Evolutionary conservation across 257 asterid genomes (phyloP).

Genomic region (Penstemon davidsonii): DNA sequence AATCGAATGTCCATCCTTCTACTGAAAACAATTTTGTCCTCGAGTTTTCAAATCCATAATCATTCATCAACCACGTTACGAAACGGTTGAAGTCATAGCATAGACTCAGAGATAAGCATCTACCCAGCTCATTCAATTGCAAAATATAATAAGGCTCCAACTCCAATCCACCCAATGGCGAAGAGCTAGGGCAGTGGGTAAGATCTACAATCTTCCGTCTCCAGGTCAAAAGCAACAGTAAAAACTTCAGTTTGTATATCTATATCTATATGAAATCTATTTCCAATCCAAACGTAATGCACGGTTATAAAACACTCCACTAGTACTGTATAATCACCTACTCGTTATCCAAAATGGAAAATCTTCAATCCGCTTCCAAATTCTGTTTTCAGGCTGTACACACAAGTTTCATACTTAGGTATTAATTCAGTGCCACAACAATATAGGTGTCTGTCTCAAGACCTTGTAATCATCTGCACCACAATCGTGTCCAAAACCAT

Average conservation of each 20-base stretch:
- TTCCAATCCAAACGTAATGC: not conserved
- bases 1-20: not conserved
- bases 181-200: constrained; percentile 3
- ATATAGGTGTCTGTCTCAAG: not conserved
- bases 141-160: not conserved
- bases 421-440: not conserved
- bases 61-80: not conserved
- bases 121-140: constrained; percentile 10
- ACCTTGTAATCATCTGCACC: not conserved
- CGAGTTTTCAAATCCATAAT: too few species aligned
- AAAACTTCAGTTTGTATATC: not conserved
- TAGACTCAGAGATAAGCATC: constrained; percentile 1
- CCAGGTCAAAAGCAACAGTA: constrained; percentile 1
- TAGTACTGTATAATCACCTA: too few species aligned
- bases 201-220: not conserved
- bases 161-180: not conserved
- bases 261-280: not conserved
- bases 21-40: constrained; percentile 17
- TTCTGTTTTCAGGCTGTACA: constrained; percentile 11
- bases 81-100: not conserved
- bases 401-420: not conserved
- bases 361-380: not conserved
- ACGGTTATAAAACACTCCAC: too few species aligned
- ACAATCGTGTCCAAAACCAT: constrained; percentile 17
- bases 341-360: too few species aligned